These are phyloP conservation scores for Naegleria lovaniensis DNA, from an alignment of 208 protist genomes.

Conservation along the genomic window DNA sequence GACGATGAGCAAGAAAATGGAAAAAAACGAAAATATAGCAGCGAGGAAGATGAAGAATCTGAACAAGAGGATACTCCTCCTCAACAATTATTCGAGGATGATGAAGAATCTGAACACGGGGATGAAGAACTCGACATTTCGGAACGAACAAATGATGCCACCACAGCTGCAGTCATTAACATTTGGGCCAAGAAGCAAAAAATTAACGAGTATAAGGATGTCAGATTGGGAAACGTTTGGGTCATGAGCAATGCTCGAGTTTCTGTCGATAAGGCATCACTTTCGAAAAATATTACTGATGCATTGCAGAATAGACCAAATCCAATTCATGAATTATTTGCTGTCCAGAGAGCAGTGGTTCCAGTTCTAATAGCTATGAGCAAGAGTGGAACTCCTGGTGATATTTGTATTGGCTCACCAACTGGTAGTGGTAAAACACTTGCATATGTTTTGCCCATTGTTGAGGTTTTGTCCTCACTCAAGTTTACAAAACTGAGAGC, in stretches of 20 bases:
- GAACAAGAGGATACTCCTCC: not conserved
- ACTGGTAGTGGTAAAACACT: constrained; percentile 21
- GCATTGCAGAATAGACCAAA: not conserved
- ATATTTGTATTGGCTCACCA: constrained; percentile 20
- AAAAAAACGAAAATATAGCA: not conserved
- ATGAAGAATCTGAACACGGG: not conserved
- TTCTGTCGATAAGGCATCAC: not conserved
- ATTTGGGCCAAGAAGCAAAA: not conserved
- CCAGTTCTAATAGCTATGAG: not conserved
- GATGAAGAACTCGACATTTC: not conserved
- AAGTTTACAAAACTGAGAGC: not conserved
- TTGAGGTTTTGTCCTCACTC: not conserved
- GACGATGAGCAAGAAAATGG: not conserved
- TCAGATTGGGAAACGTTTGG: constrained; percentile 5
- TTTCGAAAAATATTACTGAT: not conserved
- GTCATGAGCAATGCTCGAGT: not conserved
- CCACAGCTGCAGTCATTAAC: not conserved
- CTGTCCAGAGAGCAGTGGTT: constrained; percentile 15
- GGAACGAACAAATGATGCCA: not conserved
- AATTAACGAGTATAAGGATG: not conserved
- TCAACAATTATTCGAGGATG: too few relatives aligned
- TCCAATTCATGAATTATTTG: not conserved
- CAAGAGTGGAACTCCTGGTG: not conserved
- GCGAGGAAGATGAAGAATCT: not conserved
- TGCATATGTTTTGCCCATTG: not conserved